Base-by-base conservation (phyloP, 768 basidiomycete genomes). In the Kondoa subrosea region DNA sequence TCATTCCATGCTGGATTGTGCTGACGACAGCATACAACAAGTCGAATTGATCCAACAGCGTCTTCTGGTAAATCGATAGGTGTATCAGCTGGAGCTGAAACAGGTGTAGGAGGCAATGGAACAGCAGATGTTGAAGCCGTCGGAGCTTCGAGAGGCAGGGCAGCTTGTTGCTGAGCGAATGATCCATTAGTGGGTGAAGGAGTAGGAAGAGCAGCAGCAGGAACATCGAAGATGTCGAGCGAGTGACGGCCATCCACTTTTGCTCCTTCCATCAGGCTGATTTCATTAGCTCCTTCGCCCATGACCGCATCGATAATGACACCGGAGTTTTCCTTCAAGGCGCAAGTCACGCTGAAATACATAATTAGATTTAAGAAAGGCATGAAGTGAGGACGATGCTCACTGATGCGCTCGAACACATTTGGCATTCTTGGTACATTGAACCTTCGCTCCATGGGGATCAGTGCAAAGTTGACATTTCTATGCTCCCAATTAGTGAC, bases 311-410 rank as follows among this genome's bases (percentile, higher is more conserved):
- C 73, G 25, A 75, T 66, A 56, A 69, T 30, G 21, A 74, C 34
- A 12, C 76, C 72, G n/a, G 72, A 70, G 14, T 76, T 77, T 1
- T 84, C 83, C 25, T 83, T 81, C 56, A 81, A 79, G 0, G 95
- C 93, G 76, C 95, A 99, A 1, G 85, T 86, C 31, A 95, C 87
- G 74, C 61, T 97, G 93, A 78, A 90, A 95, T 17, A 89, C 88
- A 75, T 92, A 96, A 75, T 96, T 92, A 29, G 95, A 76, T 70
- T 79, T 77, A 34, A 75, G 76, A 4, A 76, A 77, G 33, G 72
- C 71, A 32, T 70, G 70, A 21, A 73, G 72, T 17, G 74, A 67
- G 1, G 67, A 59, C 25, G 15, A 56, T 4, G 31, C 58, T 12
- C 29, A 63, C 61, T 71, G 64, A 65, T 60, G 50, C 16, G 33